These are phyloP conservation scores for Pseudogymnoascus sp. DNA, from an alignment of 2,329 filamentous ascomycete species.

Conservation along the genomic window DNA sequence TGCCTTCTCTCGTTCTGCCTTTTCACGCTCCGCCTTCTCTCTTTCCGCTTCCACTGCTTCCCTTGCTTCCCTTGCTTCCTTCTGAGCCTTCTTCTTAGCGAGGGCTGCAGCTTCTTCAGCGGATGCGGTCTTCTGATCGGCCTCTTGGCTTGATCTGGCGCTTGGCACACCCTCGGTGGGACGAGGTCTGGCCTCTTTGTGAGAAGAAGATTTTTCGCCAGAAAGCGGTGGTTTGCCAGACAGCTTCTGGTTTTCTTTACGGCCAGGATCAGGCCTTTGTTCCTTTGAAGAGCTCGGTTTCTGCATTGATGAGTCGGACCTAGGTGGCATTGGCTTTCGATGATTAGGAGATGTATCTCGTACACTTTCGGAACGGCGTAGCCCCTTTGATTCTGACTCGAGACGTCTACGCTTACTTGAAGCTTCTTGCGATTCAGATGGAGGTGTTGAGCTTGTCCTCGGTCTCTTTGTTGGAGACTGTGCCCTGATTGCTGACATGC, in stretches of 20 bases:
- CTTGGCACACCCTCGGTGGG: background rate
- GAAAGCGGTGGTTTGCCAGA: slow-evolving; percentile 16
- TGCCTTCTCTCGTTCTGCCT: slow-evolving; percentile 19
- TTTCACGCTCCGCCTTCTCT: slow-evolving; percentile 27
- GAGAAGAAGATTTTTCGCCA: slow-evolving; percentile 17
- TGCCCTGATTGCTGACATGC: slow-evolving; percentile 38
- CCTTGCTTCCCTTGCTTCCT: slow-evolving; percentile 25
- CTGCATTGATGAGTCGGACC: background rate
- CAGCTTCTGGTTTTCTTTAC: slow-evolving; percentile 10
- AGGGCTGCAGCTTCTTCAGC: background rate
- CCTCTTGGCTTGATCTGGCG: slow-evolving; percentile 7
- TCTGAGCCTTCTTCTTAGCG: slow-evolving; percentile 30
- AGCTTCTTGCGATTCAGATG: slow-evolving; percentile 45
- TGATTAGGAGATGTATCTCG: slow-evolving; percentile 24
- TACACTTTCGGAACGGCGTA: slow-evolving; percentile 19
- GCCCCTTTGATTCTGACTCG: slow-evolving; percentile 34
- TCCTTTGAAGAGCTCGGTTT: background rate
- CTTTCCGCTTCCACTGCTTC: slow-evolving; percentile 21
- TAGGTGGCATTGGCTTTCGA: background rate
- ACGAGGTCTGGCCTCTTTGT: slow-evolving; percentile 11
- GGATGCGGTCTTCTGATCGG: background rate
- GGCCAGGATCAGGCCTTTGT: background rate
- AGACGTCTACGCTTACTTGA: slow-evolving; percentile 50
- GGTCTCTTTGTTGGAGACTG: slow-evolving; percentile 51
- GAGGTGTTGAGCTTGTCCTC: slow-evolving; percentile 43